Conservation (phyloP, 805 yeast genomes). For the Lachancea nothofagi region DNA sequence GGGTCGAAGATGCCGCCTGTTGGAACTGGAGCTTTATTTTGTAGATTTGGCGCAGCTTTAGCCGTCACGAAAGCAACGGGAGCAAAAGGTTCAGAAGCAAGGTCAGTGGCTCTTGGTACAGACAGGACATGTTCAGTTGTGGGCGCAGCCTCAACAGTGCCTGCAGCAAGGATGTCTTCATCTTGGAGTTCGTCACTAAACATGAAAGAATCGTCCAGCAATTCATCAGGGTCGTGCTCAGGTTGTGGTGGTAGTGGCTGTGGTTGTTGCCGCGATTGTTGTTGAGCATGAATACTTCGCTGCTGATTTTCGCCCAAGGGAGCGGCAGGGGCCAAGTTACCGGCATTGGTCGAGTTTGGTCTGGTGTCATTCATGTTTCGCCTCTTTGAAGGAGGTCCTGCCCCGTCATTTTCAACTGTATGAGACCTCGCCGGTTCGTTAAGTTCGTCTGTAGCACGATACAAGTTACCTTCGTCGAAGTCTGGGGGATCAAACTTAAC, state of each 20-base stretch:
- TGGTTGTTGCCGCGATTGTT: conserved; percentile 11
- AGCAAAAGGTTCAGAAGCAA: conserved; percentile 1
- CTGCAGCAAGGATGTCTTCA: conserved; percentile 31
- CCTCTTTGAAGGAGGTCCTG: conserved; percentile 17
- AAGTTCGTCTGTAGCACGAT: conserved; percentile 34
- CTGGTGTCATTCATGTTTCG: conserved; percentile 10
- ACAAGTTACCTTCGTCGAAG: conserved; percentile 39
- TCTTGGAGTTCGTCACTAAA: conserved; percentile 45
- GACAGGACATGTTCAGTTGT: background rate
- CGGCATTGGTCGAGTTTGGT: background rate
- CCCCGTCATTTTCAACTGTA: conserved; percentile 17
- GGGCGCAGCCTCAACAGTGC: background rate
- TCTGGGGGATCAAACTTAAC: conserved; percentile 42
- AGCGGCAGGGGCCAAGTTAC: too few relatives aligned
- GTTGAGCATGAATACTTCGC: too few relatives aligned
- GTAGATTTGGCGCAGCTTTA: conserved; percentile 53
- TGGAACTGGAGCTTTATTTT: conserved; percentile 37
- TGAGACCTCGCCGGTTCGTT: conserved; percentile 28
- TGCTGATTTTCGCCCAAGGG: too few relatives aligned
- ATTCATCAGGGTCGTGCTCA: conserved; percentile 26
- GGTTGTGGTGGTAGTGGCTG: conserved; percentile 1
- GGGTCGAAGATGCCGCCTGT: conserved; percentile 47
- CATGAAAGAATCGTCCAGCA: conserved; percentile 48
- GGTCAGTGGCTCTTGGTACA: background rate
- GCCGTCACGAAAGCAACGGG: conserved; percentile 54